A percentile compares a stretch with the other conserved stretches of the same genome.
These are phyloP conservation scores for Ichthyophonus hoferi DNA, from an alignment of 208 protist genomes.

Conservation along the genomic window DNA sequence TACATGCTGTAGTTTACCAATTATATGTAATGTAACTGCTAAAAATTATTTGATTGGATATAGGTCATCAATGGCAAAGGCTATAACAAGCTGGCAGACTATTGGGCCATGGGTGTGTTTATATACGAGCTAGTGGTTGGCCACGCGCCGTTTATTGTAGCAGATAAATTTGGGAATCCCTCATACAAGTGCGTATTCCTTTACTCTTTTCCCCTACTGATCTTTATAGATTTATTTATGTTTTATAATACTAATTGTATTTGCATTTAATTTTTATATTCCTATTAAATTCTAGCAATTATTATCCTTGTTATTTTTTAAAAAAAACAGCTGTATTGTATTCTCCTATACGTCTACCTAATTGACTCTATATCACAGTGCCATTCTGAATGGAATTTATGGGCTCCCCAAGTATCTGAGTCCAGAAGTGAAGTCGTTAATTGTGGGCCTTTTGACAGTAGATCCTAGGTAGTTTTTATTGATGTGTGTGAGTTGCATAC, in stretches of 20 bases:
- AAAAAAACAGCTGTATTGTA: no score
- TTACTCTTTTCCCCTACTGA: no score
- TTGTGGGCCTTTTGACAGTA: neutral
- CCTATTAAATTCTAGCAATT: no score
- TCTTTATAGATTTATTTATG: no score
- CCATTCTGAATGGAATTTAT: neutral
- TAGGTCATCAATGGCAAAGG: conserved; percentile 29
- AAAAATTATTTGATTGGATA: neutral
- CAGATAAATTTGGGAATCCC: neutral
- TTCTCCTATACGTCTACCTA: no score
- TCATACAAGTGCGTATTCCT: neutral
- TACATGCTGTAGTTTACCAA: no score
- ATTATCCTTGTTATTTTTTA: no score
- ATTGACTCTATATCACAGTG: neutral
- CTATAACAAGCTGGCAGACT: conserved; percentile 23
- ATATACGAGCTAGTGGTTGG: conserved; percentile 16
- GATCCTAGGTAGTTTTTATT: conserved; percentile 13
- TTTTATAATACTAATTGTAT: no score
- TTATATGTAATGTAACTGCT: no score
- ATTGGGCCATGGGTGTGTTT: conserved; percentile 21
- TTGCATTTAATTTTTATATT: no score
- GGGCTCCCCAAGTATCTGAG: neutral
- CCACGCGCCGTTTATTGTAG: conserved; percentile 15
- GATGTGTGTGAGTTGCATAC: no score
- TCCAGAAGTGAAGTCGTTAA: neutral